Conservation (phyloP, 2,329 filamentous ascomycete species). For the Trichoderma breve region DNA sequence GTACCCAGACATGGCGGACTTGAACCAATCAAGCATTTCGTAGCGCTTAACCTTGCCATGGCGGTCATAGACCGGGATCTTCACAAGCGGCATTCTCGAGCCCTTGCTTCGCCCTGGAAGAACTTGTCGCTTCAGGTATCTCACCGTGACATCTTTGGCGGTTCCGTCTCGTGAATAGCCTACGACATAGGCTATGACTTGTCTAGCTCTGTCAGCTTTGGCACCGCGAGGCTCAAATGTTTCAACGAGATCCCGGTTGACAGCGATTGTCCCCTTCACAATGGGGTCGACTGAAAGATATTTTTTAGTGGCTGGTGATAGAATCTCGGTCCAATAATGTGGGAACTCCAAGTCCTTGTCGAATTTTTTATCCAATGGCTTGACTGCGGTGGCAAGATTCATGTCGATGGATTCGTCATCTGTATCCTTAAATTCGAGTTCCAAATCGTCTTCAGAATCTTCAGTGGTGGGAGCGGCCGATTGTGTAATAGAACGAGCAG, state of each 20-base stretch:
- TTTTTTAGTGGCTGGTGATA: conserved; percentile 77
- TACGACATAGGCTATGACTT: conserved; percentile 86
- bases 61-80: conserved; percentile 74
- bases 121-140: conserved; percentile 79
- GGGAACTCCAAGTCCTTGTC: conserved; percentile 80
- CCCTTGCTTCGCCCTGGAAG: conserved; percentile 91
- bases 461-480: conserved; percentile 25
- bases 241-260: conserved; percentile 68
- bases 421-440: conserved; percentile 44
- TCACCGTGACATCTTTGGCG: conserved; percentile 89
- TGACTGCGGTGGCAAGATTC: conserved; percentile 41
- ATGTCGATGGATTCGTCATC: conserved; percentile 61
- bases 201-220: conserved; percentile 80
- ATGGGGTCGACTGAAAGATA: conserved; percentile 77
- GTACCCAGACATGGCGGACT: conserved; percentile 73
- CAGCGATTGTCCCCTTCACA: conserved; percentile 66
- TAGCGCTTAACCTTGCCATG: conserved; percentile 74
- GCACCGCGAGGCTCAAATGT: conserved; percentile 79
- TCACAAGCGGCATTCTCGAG: conserved; percentile 72
- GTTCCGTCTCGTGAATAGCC: conserved; percentile 81
- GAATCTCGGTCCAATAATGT: conserved; percentile 88
- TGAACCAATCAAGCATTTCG: conserved; percentile 87
- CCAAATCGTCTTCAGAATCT: conserved; percentile 50
- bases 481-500: conserved; percentile 18
- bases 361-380: conserved; percentile 47